These are phyloP conservation scores for Myxozyma udenii DNA, from an alignment of 805 yeast genomes.

Conservation along the genomic window DNA sequence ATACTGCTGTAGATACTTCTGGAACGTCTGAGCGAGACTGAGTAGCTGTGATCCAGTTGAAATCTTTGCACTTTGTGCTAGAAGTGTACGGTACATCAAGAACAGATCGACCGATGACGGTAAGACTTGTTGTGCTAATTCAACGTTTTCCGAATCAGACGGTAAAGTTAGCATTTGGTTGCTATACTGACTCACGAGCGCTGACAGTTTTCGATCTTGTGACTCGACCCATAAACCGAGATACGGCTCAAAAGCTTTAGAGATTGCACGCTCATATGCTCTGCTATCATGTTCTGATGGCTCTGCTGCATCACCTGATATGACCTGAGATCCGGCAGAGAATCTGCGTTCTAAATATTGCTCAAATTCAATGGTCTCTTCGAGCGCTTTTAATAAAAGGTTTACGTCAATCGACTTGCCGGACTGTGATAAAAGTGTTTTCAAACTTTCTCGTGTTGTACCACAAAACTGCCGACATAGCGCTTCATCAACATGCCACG, in stretches of 20 bases:
- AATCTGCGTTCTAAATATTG: conserved; percentile 63
- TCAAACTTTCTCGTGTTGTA: conserved; percentile 65
- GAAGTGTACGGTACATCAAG: conserved; percentile 65
- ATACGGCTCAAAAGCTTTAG: conserved; percentile 78
- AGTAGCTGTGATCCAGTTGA: conserved; percentile 45
- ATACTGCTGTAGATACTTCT: conserved; percentile 62
- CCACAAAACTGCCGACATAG: conserved; percentile 63
- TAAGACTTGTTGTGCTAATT: conserved; percentile 62
- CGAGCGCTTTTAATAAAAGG: conserved; percentile 62
- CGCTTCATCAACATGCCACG: conserved; percentile 67
- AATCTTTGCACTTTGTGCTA: conserved; percentile 65
- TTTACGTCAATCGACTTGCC: conserved; percentile 52
- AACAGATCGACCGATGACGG: conserved; percentile 87
- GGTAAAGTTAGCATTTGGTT: conserved; percentile 54
- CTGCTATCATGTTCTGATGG: conserved; percentile 29
- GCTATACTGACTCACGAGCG: conserved; percentile 63
- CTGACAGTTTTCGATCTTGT: conserved; percentile 64
- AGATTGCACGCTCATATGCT: conserved; percentile 46
- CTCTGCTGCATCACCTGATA: conserved; percentile 34
- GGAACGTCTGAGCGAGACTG: conserved; percentile 58
- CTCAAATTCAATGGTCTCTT: conserved; percentile 82
- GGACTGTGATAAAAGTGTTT: conserved; percentile 45
- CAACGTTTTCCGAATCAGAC: conserved; percentile 44
- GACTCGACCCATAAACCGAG: conserved; percentile 80
- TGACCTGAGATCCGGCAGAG: conserved; percentile 34